Conservation (phyloP, 1,284 basidiomycete genomes). For the Ganoderma boninense region DNA sequence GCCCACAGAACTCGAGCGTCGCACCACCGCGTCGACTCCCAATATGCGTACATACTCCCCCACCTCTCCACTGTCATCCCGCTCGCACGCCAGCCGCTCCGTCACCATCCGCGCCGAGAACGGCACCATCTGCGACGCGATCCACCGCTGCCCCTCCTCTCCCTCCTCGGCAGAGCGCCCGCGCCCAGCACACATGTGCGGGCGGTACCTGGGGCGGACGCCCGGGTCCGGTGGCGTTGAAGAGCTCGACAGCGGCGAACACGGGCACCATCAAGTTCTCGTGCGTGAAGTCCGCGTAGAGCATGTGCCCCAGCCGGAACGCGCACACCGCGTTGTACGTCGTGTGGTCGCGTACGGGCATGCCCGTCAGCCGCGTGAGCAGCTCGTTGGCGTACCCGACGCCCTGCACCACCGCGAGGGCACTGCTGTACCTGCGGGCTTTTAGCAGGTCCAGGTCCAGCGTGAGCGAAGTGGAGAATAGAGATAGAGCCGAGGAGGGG, state of each 20-base stretch:
- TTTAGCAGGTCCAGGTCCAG: too few species aligned
- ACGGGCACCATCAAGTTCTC: slow-evolving; percentile 85
- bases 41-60: slow-evolving; percentile 42
- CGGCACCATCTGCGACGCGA: slow-evolving; percentile 65
- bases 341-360: slow-evolving; percentile 67
- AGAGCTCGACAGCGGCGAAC: slow-evolving; percentile 75
- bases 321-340: slow-evolving; percentile 83
- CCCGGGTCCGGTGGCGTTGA: slow-evolving; percentile 44
- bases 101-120: slow-evolving; percentile 71
- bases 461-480: too few species aligned
- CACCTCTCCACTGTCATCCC: slow-evolving; percentile 30
- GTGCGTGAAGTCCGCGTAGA: slow-evolving; percentile 85
- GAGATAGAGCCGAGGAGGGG: too few species aligned
- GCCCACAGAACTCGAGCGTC: slow-evolving; percentile 69
- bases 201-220: not conserved
- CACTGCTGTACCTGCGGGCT: slow-evolving; percentile 66
- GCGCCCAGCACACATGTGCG: not conserved
- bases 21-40: slow-evolving; percentile 73
- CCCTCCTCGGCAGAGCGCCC: slow-evolving; percentile 39
- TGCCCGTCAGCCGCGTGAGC: slow-evolving; percentile 73
- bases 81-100: slow-evolving; percentile 62
- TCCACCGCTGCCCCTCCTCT: slow-evolving; percentile 54
- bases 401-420: slow-evolving; percentile 75
- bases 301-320: slow-evolving; percentile 73
- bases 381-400: slow-evolving; percentile 89